A percentile compares a stretch with the other conserved stretches of the same genome.
Conservation (phyloP, 2,329 filamentous ascomycete species). For the Chaetomium olivaceum region DNA sequence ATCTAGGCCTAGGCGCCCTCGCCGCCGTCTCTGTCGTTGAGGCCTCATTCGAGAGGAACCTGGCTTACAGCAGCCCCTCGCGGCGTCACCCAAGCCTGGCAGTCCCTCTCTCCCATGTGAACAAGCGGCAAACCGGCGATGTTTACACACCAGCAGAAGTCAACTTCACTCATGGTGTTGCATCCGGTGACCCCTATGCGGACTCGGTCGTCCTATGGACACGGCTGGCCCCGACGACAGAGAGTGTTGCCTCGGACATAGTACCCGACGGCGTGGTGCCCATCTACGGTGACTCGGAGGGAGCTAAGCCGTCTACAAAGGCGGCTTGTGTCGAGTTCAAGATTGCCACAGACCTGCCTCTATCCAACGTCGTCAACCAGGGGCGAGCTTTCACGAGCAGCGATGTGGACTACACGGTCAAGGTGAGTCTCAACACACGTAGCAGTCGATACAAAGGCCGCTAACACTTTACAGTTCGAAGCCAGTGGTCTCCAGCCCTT, state of each 20-base stretch:
- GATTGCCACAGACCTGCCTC: conserved; percentile 51
- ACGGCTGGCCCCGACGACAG: conserved; percentile 44
- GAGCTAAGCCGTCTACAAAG: conserved; percentile 51
- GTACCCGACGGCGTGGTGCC: conserved; percentile 43
- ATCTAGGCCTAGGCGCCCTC: background rate
- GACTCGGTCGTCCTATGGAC: conserved; percentile 57
- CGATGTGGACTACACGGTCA: conserved; percentile 75
- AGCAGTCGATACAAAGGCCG: conserved; percentile 30
- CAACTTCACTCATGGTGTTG: conserved; percentile 62
- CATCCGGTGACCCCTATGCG: conserved; percentile 50
- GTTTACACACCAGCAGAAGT: conserved; percentile 37
- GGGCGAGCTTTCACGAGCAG: conserved; percentile 68
- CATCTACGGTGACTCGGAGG: conserved; percentile 47
- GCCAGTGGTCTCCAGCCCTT: conserved; percentile 62
- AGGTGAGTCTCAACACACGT: conserved; percentile 44
- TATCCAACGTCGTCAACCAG: conserved; percentile 47
- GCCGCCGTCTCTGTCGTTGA: conserved; percentile 9
- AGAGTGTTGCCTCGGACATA: conserved; percentile 49
- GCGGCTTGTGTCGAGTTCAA: conserved; percentile 68
- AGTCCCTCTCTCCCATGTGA: conserved; percentile 17
- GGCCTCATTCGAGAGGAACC: conserved; percentile 18
- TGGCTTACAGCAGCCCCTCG: conserved; percentile 22
- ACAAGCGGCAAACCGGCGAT: conserved; percentile 11
- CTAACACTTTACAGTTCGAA: conserved; percentile 53
- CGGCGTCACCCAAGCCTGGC: conserved; percentile 20